Evolutionary conservation across 139 green algal genomes (phyloP).

Genomic region (Chlamydomonas incerta): DNA sequence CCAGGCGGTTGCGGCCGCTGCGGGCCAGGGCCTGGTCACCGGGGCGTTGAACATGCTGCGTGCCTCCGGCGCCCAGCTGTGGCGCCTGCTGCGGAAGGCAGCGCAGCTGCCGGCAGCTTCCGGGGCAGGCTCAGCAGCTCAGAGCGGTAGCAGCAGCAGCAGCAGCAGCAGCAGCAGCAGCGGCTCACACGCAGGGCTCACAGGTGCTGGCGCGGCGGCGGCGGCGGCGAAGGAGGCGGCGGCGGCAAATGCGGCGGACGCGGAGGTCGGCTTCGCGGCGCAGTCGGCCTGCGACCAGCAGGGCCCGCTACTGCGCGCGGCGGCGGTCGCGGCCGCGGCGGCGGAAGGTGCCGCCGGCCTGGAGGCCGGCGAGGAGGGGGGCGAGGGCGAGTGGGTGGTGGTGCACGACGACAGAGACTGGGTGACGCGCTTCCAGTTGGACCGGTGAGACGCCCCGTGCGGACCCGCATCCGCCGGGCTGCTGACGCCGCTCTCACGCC

Average conservation of each 20-base stretch:
- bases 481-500: not conserved
- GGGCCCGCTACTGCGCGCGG: no score
- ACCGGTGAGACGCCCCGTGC: not conserved
- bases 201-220: no score
- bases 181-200: no score
- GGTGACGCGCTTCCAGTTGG: slow-evolving; percentile 75
- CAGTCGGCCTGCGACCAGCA: no score
- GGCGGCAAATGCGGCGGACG: no score
- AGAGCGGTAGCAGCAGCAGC: no score
- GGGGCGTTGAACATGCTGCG: not conserved
- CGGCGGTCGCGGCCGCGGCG: not conserved
- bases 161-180: no score
- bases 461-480: no score
- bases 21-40: not conserved
- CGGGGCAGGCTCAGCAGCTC: no score
- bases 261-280: no score
- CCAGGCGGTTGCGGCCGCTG: not conserved
- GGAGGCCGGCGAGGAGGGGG: not conserved
- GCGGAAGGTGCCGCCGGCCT: not conserved
- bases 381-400: slow-evolving; percentile 49
- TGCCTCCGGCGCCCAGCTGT: not conserved
- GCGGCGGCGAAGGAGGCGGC: no score
- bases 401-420: slow-evolving; percentile 77
- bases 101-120: no score
- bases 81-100: not conserved